These are phyloP conservation scores for Pestalotiopsis sp. DNA, from an alignment of 2,329 filamentous ascomycete genomes.

Conservation along the genomic window DNA sequence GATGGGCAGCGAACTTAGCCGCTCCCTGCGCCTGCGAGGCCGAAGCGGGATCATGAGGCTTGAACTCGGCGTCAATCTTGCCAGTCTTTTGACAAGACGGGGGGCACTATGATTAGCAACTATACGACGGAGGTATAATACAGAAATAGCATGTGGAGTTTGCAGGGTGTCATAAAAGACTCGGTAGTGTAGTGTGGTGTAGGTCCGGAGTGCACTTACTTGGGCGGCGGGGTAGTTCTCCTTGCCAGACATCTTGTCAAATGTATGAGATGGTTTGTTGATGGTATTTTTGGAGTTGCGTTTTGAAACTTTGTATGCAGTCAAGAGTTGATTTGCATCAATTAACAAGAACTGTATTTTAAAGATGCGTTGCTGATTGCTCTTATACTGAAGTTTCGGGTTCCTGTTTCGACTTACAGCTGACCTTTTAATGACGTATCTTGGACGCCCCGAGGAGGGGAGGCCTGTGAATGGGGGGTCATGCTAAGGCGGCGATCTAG, in stretches of 20 bases:
- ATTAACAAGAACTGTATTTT: not conserved
- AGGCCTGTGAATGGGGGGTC: conserved; percentile 32
- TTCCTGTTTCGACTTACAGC: conserved; percentile 24
- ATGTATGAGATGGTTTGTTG: not conserved
- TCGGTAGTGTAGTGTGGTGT: not conserved
- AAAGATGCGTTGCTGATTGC: not conserved
- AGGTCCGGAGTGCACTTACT: conserved; percentile 16
- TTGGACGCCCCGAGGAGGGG: conserved; percentile 4
- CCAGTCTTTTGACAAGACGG: conserved; percentile 23
- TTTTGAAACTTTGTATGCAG: not conserved
- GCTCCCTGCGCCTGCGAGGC: conserved; percentile 41
- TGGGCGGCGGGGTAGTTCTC: conserved; percentile 18
- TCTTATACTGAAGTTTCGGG: conserved; percentile 11
- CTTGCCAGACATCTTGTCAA: conserved; percentile 12
- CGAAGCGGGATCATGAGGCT: conserved; percentile 38
- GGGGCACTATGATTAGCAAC: conserved; percentile 1
- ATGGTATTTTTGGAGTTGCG: not conserved
- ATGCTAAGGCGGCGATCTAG: conserved; percentile 11
- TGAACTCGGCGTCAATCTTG: conserved; percentile 38
- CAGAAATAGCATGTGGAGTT: not conserved
- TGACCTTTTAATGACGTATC: conserved; percentile 31
- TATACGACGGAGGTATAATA: not conserved
- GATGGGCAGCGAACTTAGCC: conserved; percentile 47
- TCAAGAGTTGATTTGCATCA: not conserved
- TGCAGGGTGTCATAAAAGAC: not conserved